Base-by-base conservation (phyloP, 169 alveolate species). In the Cryptosporidium ryanae region DNA sequence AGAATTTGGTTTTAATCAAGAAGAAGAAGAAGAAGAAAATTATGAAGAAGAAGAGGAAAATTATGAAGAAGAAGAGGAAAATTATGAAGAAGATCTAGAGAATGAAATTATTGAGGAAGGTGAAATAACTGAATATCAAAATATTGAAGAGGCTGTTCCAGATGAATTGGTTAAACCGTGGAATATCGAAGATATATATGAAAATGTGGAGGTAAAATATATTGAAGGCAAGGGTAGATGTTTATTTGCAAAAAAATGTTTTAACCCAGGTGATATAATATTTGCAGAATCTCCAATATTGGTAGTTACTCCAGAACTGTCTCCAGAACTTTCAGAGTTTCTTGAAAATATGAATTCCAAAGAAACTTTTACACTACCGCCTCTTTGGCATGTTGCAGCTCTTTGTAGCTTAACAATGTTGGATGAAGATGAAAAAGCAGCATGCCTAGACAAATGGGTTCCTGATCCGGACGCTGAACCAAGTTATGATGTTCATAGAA, bases 341-440 rank as follows among this genome's bases (percentile, higher is more conserved):
- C 64, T 94, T 18, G 91, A 65, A 61, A 71, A 76, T 38, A 59
- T 76, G 71, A 76, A 76, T 61, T 55, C 68, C 7, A 59, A 55
- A 59, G 87, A 76, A 5, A 76, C 87, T 15, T 76, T 76, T 44
- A 59, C 87, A 21, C 68, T 94, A 46, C 93, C 96, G 31, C 96
- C 95, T 25, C 65, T 92, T 34, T 94, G 96, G 96, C 96, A 94
- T 61, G 91, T 84, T 49, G 96, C 96, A 18, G 96, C 96, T n/a
- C 63, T 94, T 44, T 82, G 92, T 32, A 93, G 93, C 6, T 91
- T 94, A 82, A 64, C 89, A 25, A 66, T 90, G 90, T 64, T 91
- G 13, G 90, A 84, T 46, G 92, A 90, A 2, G 93, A 90, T 34
- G 70, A 59, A 1, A 71, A 68, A 52, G 65, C 57, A 7, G 54